Evolutionary conservation across 495 filamentous ascomycete genomes (phyloP).

Genomic region (Penicillium cosmopolitanum): DNA sequence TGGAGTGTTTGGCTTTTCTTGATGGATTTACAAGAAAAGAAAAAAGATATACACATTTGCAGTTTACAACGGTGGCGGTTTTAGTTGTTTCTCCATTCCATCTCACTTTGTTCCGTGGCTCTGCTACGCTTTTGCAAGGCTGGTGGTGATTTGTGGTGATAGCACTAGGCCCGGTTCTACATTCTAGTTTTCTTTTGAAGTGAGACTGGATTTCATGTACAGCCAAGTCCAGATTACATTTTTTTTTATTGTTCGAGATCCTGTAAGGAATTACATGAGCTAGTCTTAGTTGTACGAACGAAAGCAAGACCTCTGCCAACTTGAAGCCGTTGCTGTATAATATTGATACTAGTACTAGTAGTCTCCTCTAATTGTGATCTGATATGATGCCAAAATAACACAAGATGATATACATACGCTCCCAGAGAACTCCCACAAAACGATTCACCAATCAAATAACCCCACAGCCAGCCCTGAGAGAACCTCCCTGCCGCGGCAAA

Average conservation of each 20-base stretch:
- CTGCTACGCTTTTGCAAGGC: background rate
- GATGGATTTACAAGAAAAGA: constrained; percentile 8
- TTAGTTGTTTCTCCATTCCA: background rate
- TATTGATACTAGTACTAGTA: no score
- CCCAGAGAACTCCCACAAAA: background rate
- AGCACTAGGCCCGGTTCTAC: background rate
- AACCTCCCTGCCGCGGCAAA: no score
- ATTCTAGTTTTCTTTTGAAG: background rate
- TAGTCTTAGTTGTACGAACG: background rate
- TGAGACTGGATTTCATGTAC: constrained; percentile 3
- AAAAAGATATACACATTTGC: constrained; percentile 10
- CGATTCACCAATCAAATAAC: background rate
- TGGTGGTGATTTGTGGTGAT: background rate
- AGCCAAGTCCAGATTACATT: background rate
- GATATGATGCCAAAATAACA: constrained; percentile 1
- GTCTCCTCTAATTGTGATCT: no score
- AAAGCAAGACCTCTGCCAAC: background rate
- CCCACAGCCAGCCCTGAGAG: background rate
- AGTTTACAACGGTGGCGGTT: background rate
- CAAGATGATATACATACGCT: constrained; percentile 1
- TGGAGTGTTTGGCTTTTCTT: constrained; percentile 3
- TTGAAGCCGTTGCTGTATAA: background rate
- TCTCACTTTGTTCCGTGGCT: background rate
- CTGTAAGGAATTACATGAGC: background rate
- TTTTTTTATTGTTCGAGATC: constrained; percentile 2